A percentile compares a stretch with the other conserved stretches of the same genome.
phyloP scores from a whole-genome alignment of 139 green algal species.

The Trebouxia sp. region DNA sequence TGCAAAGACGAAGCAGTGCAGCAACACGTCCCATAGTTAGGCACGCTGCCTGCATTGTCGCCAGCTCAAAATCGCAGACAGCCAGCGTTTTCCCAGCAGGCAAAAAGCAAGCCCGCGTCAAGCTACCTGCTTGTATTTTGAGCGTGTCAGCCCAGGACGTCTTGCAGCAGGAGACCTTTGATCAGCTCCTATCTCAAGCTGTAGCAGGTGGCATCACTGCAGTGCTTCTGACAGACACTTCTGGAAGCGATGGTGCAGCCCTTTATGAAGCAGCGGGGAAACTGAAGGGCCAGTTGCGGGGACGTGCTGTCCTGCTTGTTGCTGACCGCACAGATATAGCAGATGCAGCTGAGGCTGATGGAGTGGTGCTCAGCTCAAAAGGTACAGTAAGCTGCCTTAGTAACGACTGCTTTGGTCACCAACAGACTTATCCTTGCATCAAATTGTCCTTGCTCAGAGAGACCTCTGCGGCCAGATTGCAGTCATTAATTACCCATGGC shows the following conservation, averaged over 20 bases:
- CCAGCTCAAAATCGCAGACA: not conserved
- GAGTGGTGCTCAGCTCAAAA: conserved; percentile 77
- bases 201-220: conserved; percentile 65
- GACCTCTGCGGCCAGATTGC: no score
- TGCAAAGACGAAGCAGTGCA: no score
- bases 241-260: conserved; percentile 36
- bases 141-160: conserved; percentile 47
- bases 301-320: conserved; percentile 79
- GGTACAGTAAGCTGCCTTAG: conserved; percentile 42
- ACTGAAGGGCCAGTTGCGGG: conserved; percentile 73
- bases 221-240: conserved; percentile 60
- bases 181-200: conserved; percentile 37
- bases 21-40: no score
- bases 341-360: conserved; percentile 77
- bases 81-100: conserved; percentile 50
- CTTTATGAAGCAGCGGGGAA: conserved; percentile 83
- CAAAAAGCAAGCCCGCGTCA: conserved; percentile 61
- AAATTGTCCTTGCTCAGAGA: no score
- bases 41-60: not conserved
- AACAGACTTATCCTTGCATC: no score
- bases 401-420: no score
- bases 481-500: no score
- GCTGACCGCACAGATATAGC: conserved; percentile 89
- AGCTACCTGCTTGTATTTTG: conserved; percentile 73
- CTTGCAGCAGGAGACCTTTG: conserved; percentile 16